Percentiles rank a stretch among this genome's conserved stretches.
Conservation (phyloP, 2,329 filamentous ascomycete genomes). For the Microdochium paspali region DNA sequence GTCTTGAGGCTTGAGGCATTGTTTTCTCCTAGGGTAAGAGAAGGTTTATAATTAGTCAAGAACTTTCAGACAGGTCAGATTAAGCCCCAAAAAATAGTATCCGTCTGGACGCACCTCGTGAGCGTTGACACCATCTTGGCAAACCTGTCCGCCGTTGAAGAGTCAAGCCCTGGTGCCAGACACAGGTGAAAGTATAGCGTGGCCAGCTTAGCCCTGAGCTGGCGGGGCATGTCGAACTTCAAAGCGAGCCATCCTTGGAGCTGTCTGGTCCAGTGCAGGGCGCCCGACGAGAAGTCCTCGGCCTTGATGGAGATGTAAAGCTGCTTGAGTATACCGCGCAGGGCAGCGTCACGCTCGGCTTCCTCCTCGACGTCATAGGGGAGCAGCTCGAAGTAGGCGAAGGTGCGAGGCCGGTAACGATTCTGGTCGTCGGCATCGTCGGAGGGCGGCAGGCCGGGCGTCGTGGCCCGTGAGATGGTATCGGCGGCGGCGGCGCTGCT, state of each 20-base stretch:
- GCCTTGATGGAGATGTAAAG: constrained; percentile 87
- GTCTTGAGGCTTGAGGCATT: constrained; percentile 84
- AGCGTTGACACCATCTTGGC: constrained; percentile 92
- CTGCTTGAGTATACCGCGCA: constrained; percentile 84
- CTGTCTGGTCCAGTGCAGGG: constrained; percentile 94
- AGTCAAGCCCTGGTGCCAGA: constrained; percentile 81
- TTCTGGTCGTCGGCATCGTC: constrained; percentile 39
- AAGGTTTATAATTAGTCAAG: constrained; percentile 5
- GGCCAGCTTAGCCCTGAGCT: constrained; percentile 73
- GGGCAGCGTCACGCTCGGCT: constrained; percentile 62
- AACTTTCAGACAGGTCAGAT: not conserved
- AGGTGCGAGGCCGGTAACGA: constrained; percentile 78
- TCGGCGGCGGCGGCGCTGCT: constrained; percentile 39
- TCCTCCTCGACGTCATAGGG: constrained; percentile 85
- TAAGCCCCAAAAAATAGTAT: not conserved
- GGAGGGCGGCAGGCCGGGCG: constrained; percentile 58
- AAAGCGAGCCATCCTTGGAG: constrained; percentile 89
- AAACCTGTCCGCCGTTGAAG: constrained; percentile 76
- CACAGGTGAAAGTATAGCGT: constrained; percentile 91
- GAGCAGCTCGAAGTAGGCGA: constrained; percentile 83
- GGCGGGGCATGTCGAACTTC: constrained; percentile 91
- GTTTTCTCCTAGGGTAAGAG: constrained; percentile 60
- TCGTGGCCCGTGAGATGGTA: constrained; percentile 76
- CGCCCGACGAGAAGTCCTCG: constrained; percentile 88
- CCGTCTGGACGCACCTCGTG: constrained; percentile 61